A percentile compares a stretch with the other conserved stretches of the same genome.
Evolutionary conservation across 1,284 basidiomycete species (phyloP).

Genomic region (Rhizopogon parksii): DNA sequence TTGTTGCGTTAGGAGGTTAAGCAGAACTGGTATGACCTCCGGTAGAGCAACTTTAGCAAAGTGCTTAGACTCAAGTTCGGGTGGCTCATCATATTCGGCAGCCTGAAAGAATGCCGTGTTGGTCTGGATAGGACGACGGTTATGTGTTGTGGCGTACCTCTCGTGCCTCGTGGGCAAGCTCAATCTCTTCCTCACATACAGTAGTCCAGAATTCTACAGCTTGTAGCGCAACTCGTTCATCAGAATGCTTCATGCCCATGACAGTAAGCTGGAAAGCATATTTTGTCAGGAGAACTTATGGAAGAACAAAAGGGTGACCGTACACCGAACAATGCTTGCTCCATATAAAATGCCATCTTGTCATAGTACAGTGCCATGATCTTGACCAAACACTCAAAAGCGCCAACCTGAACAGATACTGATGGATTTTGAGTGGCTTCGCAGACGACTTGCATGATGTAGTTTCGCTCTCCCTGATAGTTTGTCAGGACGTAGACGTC

Average conservation of each 20-base stretch:
- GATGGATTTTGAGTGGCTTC: constrained; percentile 90
- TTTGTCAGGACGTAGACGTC: constrained; percentile 6
- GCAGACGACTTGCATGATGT: constrained; percentile 99
- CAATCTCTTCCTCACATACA: constrained; percentile 96
- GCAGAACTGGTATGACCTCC: constrained; percentile 90
- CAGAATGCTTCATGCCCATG: constrained; percentile 94
- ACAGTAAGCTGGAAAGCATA: constrained; percentile 73
- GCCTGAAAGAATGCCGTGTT: constrained; percentile 46
- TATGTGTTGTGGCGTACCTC: constrained; percentile 52
- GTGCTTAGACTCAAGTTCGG: constrained; percentile 81
- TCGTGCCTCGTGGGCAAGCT: constrained; percentile 85
- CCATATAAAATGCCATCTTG: constrained; percentile 99
- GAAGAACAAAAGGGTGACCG: constrained; percentile 23
- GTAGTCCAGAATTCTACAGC: constrained; percentile 99
- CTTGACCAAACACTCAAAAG: constrained; percentile 92
- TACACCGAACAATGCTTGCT: constrained; percentile 95
- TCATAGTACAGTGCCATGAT: constrained; percentile 99
- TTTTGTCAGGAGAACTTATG: constrained; percentile 16
- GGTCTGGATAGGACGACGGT: background rate
- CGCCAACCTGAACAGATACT: constrained; percentile 80
- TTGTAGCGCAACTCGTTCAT: constrained; percentile 90
- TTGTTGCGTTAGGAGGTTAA: constrained; percentile 85
- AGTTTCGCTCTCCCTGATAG: constrained; percentile 90
- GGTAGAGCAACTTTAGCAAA: constrained; percentile 93
- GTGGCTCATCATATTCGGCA: constrained; percentile 84